Percentiles rank a stretch among this genome's conserved stretches.
phyloP scores from a whole-genome alignment of 75 land plant genomes.

The Sequoiadendron giganteum region DNA sequence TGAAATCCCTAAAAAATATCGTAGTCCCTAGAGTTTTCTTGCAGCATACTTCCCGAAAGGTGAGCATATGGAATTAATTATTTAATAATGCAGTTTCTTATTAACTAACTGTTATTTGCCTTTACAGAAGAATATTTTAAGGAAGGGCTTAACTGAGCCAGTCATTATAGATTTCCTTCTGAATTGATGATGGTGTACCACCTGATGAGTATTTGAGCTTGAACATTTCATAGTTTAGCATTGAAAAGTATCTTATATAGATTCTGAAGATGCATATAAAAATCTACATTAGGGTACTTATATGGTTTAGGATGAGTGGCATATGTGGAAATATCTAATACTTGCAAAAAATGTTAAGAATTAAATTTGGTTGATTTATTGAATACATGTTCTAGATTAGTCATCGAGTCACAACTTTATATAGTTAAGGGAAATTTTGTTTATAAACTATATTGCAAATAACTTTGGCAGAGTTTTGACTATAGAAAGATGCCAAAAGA shows the following conservation, averaged over 20 bases:
- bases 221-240: not conserved
- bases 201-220: not conserved
- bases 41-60: slow-evolving; percentile 49
- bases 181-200: not conserved
- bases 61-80: slow-evolving; percentile 7
- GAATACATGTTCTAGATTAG: not conserved
- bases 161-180: not conserved
- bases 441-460: not conserved
- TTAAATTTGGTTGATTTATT: not conserved
- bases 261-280: not conserved
- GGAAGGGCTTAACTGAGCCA: too few relatives aligned
- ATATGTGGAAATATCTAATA: not conserved
- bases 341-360: not conserved
- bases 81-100: not conserved
- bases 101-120: too few relatives aligned
- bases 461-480: not conserved
- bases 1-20: slow-evolving; percentile 40
- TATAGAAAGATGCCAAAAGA: not conserved
- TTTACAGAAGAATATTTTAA: not conserved
- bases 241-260: not conserved
- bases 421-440: not conserved
- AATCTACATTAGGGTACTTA: not conserved
- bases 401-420: not conserved
- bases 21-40: slow-evolving; percentile 43
- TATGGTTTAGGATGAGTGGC: not conserved